phyloP scores from a whole-genome alignment of 2,329 filamentous ascomycete genomes.

The Monosporascus ibericus region DNA sequence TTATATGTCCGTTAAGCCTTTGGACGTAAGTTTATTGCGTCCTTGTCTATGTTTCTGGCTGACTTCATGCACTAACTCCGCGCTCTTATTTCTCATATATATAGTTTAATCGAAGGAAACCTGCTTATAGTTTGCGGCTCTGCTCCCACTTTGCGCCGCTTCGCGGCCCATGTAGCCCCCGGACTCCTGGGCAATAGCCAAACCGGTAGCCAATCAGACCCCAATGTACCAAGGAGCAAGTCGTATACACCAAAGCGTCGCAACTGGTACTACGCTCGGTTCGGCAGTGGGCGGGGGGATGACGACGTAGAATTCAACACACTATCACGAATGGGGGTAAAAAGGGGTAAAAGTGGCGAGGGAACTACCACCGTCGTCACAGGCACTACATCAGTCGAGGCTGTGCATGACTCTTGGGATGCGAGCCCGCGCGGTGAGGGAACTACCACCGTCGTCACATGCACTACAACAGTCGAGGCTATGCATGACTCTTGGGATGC shows the following conservation, averaged over 20 bases:
- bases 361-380: not conserved
- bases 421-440: not conserved
- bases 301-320: not conserved
- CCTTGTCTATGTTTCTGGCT: not conserved
- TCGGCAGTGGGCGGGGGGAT: not conserved
- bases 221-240: not conserved
- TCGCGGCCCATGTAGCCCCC: constrained; percentile 18
- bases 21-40: constrained; percentile 4
- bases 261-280: not conserved
- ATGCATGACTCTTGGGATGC: too few species aligned
- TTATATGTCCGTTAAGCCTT: constrained; percentile 1
- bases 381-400: not conserved
- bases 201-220: not conserved
- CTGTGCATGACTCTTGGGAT: not conserved
- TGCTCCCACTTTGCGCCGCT: constrained; percentile 22
- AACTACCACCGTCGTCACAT: too few species aligned
- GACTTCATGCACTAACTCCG: not conserved
- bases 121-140: constrained; percentile 23
- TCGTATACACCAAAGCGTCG: not conserved
- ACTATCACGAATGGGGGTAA: not conserved
- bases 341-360: not conserved
- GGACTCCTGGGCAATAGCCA: not conserved
- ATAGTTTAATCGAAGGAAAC: constrained; percentile 22
- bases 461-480: too few species aligned
- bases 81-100: not conserved